A percentile compares a stretch with the other conserved stretches of the same genome.
Conservation (phyloP, 2,329 filamentous ascomycete species). For the Penicillium sp. region DNA sequence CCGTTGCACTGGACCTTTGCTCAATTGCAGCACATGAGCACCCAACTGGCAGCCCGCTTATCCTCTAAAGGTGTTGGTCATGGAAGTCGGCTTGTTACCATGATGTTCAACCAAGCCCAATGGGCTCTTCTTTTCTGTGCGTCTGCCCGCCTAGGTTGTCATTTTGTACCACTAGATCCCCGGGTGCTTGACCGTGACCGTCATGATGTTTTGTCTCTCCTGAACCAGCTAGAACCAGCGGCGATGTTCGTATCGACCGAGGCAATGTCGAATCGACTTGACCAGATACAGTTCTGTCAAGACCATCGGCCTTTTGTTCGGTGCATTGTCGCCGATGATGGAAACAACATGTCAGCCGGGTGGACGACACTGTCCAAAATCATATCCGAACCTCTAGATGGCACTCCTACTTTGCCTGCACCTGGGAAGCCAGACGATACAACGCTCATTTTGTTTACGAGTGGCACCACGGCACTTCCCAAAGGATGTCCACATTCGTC, state of each 20-base stretch:
- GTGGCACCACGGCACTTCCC: neutral
- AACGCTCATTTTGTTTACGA: neutral
- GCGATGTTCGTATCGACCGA: neutral
- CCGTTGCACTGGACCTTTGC: neutral
- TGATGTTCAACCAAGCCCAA: neutral
- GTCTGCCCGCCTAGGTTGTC: neutral
- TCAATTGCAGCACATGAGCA: neutral
- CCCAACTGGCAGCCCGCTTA: neutral
- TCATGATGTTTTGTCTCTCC: neutral
- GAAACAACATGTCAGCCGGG: neutral
- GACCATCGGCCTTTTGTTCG: rapidly evolving
- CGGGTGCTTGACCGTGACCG: neutral
- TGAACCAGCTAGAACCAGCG: neutral
- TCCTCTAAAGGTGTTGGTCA: neutral
- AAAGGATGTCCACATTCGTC: neutral
- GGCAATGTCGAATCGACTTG: neutral
- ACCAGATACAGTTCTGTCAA: neutral
- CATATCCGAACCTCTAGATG: neutral
- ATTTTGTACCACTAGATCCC: neutral
- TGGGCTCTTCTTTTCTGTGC: neutral
- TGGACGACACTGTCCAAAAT: neutral
- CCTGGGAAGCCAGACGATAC: neutral
- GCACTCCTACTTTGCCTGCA: neutral
- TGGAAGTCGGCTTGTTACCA: neutral
- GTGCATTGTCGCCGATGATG: neutral